A percentile compares a stretch with the other conserved stretches of the same genome.
phyloP scores from a whole-genome alignment of 176 grass and related monocot genomes.

The Neostapfia colusana region DNA sequence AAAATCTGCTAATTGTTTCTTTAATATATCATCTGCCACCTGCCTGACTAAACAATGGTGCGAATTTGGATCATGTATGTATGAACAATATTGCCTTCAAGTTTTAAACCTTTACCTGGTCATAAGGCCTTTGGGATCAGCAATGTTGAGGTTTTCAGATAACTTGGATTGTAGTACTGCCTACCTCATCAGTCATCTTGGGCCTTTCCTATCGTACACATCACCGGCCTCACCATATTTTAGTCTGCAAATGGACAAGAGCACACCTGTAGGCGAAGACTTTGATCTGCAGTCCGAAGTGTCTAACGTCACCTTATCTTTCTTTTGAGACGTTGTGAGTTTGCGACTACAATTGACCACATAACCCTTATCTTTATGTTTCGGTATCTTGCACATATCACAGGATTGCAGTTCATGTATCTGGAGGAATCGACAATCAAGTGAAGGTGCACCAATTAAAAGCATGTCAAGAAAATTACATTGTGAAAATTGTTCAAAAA shows the following conservation, averaged over 20 bases:
- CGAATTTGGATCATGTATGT: conserved; percentile 18
- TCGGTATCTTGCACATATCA: background rate
- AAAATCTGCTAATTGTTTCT: conserved; percentile 2
- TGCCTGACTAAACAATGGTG: conserved; percentile 26
- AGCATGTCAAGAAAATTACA: background rate
- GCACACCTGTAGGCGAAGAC: background rate
- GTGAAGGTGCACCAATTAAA: background rate
- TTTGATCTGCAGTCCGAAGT: background rate
- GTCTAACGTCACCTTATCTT: background rate
- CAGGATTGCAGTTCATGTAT: background rate
- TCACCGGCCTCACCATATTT: conserved; percentile 30
- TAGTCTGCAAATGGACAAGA: conserved; percentile 40
- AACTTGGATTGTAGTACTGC: conserved; percentile 32
- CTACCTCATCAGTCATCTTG: conserved; percentile 29
- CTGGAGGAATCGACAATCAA: background rate
- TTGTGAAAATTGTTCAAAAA: background rate
- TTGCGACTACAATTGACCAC: background rate
- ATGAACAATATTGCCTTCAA: conserved; percentile 19
- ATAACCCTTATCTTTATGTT: background rate
- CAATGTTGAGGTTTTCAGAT: conserved; percentile 17
- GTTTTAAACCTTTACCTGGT: conserved; percentile 30
- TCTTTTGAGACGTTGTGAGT: background rate
- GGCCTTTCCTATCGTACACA: conserved; percentile 26
- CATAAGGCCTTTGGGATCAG: conserved; percentile 33
- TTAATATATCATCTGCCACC: conserved; percentile 25